phyloP scores from a whole-genome alignment of 768 basidiomycete genomes.

The Lentinula lateritia region DNA sequence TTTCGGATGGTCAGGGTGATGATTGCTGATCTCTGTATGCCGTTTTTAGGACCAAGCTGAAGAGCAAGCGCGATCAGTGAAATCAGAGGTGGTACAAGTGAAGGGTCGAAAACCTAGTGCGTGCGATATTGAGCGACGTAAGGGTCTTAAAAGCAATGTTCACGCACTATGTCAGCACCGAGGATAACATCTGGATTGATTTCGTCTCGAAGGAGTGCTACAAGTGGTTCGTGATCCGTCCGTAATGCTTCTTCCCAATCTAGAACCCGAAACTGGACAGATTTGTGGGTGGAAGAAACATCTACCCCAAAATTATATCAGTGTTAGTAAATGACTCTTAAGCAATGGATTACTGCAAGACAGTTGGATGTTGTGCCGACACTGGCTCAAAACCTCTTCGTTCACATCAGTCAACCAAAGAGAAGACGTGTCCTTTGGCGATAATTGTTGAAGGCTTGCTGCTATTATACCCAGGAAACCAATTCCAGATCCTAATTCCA shows the following conservation, averaged over 20 bases:
- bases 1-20: conserved; percentile 58
- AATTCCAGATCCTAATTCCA: conserved; percentile 73
- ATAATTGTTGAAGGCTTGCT: conserved; percentile 46
- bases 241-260: conserved; percentile 67
- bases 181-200: conserved; percentile 54
- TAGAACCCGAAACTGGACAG: conserved; percentile 38
- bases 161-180: conserved; percentile 62
- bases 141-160: not conserved
- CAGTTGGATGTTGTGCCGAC: conserved; percentile 52
- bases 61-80: conserved; percentile 42
- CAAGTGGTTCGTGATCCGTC: conserved; percentile 14
- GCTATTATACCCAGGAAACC: conserved; percentile 71
- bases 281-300: conserved; percentile 42
- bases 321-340: not conserved
- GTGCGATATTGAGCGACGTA: not conserved
- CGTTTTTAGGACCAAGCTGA: conserved; percentile 12
- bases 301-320: conserved; percentile 31
- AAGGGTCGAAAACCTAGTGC: conserved; percentile 62
- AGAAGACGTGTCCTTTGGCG: conserved; percentile 1
- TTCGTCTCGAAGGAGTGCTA: conserved; percentile 33
- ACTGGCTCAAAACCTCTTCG: conserved; percentile 55
- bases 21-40: conserved; percentile 24
- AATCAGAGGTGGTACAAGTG: conserved; percentile 52
- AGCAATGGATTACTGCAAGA: conserved; percentile 49
- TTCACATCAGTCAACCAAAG: conserved; percentile 64